Base-by-base conservation (phyloP, 1,139 yeast species). In the Suhomyces yuchorum region DNA sequence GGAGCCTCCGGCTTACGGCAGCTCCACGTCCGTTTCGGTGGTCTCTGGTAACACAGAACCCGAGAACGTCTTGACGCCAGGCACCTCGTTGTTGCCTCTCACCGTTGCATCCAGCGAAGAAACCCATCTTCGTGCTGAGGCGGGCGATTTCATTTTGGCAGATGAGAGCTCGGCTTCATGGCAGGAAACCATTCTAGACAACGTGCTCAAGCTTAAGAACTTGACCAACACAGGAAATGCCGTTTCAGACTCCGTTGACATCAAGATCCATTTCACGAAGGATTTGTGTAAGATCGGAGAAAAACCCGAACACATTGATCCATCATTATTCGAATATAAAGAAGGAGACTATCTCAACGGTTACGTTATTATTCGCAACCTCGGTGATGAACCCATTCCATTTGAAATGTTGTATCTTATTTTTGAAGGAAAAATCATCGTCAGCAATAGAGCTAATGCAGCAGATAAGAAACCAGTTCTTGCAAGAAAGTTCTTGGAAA, bases 341-440 rank as follows among this genome's bases (percentile, higher is more conserved):
- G 75, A 69, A 49, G 79, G 79, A 8, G 78, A 74, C 53, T 65
- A 54, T 23, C 58, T 75, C 23, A 68, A 74, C 53, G 80, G 80
- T 1, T 70, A 65, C 51, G 60, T 71, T 5, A 46, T 56, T 8
- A 65, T 75, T 8, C 52, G 57, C 24, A 73, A 72, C 54, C 56
- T 52, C 4, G 59, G 69, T 7, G 49, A 55, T 3, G 48, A 56
- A 11, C 61, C 65, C 1, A 64, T 74, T 20, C 66, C 67, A 2
- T 75, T 74, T 54, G 75, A 71, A 43, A 71, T 73, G 76, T 70
- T 74, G 48, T 75, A 72, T 53, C 62, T 74, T 3, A 58, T 73
- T 17, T 71, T 75, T 43, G 78, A 75, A 56, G 79, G 79, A 1
- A 61, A 58, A 32, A 57, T 65, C 35, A 53, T 55, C 48, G 55